phyloP scores from a whole-genome alignment of 2,329 filamentous ascomycete genomes.

The Fusarium liriodendri region DNA sequence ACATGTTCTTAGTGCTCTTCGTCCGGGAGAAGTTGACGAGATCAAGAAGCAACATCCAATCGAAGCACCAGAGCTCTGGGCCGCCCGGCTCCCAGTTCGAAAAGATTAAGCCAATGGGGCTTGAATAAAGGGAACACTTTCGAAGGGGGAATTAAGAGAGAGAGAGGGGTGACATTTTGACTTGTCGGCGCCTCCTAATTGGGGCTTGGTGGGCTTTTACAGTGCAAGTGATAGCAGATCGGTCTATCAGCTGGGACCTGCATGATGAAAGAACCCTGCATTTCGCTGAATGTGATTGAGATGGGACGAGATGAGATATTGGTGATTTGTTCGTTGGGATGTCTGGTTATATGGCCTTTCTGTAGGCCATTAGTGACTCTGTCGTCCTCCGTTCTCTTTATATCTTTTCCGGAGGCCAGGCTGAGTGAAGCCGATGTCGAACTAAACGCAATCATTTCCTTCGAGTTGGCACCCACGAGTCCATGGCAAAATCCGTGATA shows the following conservation, averaged over 20 bases:
- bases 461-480: background rate
- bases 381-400: background rate
- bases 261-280: background rate
- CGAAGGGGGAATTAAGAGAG: background rate
- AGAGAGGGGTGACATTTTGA: background rate
- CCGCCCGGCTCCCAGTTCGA: background rate
- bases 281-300: background rate
- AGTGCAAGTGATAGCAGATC: background rate
- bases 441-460: background rate
- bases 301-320: background rate
- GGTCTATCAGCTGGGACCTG: background rate
- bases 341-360: background rate
- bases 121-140: background rate
- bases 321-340: background rate
- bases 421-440: background rate
- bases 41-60: background rate
- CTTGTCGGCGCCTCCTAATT: no score
- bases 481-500: background rate
- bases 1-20: background rate
- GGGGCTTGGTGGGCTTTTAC: background rate
- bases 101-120: background rate
- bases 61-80: background rate
- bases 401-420: background rate
- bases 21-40: background rate
- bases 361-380: background rate